Conservation (phyloP, 225 moss, liverwort and hornwort genomes). For the Straminergon stramineum region DNA sequence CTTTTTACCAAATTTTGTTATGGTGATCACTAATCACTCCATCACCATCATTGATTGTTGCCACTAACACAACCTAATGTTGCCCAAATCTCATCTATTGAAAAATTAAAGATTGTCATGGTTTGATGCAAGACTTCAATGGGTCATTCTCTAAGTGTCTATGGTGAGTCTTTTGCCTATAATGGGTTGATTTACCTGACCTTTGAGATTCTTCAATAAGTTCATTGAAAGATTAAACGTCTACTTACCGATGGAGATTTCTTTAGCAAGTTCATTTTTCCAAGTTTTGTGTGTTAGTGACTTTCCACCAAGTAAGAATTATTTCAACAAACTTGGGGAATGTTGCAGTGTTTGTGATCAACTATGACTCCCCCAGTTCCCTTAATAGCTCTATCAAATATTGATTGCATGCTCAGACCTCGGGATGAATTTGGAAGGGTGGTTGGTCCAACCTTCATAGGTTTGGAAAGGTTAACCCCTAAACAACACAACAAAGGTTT, state of each 20-base stretch:
- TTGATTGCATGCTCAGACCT: too few species aligned
- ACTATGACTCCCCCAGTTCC: neutral
- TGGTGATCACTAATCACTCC: neutral
- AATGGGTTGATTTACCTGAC: neutral
- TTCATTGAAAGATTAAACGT: neutral
- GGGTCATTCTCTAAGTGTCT: neutral
- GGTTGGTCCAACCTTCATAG: too few species aligned
- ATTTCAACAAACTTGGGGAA: neutral
- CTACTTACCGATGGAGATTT: neutral
- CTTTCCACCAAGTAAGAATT: neutral
- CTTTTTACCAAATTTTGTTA: too few species aligned
- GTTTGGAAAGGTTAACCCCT: too few species aligned
- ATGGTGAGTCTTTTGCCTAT: too few species aligned
- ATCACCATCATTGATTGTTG: neutral
- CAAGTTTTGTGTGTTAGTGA: fast-evolving
- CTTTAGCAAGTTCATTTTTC: fast-evolving
- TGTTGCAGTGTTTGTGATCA: neutral
- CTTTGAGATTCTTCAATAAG: neutral
- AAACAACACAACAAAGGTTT: too few species aligned
- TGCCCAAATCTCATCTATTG: too few species aligned
- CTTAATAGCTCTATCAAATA: neutral
- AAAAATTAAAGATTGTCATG: too few species aligned
- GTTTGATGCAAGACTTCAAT: neutral
- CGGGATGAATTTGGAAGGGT: too few species aligned
- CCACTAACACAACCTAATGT: neutral